Conservation (phyloP, 208 protist genomes). For the Leishmania braziliensis region DNA sequence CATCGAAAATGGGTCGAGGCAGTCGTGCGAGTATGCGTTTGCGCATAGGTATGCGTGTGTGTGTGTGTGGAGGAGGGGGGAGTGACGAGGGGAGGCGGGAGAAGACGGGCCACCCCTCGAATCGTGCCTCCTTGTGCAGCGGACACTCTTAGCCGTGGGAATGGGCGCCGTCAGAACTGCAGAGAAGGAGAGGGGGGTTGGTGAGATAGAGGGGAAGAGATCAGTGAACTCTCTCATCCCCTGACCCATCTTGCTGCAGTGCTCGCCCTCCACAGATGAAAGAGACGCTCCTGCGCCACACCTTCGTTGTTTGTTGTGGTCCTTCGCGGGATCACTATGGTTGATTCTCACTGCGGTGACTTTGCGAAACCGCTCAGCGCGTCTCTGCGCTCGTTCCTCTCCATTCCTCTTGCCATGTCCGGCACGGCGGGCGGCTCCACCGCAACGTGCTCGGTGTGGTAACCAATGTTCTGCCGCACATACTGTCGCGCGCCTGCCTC, state of each 20-base stretch:
- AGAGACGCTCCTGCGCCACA: background rate
- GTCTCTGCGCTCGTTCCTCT: background rate
- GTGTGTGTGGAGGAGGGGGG: background rate
- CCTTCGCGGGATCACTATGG: background rate
- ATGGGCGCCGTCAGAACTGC: background rate
- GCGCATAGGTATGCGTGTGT: background rate
- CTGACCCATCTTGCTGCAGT: too few relatives aligned
- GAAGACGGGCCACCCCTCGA: too few relatives aligned
- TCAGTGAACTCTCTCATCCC: background rate
- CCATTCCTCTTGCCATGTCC: conserved; percentile 4
- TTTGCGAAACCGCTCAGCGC: background rate
- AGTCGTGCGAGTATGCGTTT: background rate
- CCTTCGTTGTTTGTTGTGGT: background rate
- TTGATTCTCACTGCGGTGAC: background rate
- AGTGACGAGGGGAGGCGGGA: background rate
- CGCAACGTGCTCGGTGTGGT: conserved; percentile 59
- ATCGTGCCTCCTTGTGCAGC: too few relatives aligned
- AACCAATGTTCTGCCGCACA: conserved; percentile 78
- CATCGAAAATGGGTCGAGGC: too few relatives aligned
- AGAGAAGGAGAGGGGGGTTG: background rate
- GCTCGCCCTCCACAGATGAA: too few relatives aligned
- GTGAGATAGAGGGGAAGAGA: background rate
- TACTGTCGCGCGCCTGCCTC: conserved; percentile 74
- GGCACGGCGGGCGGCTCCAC: conserved; percentile 35
- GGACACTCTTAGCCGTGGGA: too few relatives aligned